Evolutionary conservation across 805 yeast genomes (phyloP).

Genomic region (Kluyveromyces lactis): DNA sequence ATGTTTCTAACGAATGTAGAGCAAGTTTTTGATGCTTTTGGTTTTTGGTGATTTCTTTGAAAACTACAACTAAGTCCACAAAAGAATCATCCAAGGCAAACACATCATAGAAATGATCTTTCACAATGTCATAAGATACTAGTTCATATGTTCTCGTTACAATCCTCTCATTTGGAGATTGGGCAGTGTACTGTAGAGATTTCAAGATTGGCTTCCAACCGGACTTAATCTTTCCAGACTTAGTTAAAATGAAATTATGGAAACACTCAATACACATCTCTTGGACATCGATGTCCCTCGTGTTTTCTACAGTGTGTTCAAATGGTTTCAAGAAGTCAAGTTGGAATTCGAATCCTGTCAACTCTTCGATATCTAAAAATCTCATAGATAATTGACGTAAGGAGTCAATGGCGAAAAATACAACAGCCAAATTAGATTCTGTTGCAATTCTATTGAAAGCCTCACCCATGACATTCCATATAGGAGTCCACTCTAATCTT

Average conservation of each 20-base stretch:
- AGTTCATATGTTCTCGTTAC: constrained; percentile 59
- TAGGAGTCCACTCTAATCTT: constrained; percentile 90
- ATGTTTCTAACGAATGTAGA: constrained; percentile 68
- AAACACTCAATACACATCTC: constrained; percentile 88
- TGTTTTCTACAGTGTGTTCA: constrained; percentile 65
- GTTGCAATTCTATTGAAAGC: constrained; percentile 83
- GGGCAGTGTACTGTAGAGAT: constrained; percentile 68
- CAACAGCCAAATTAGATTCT: constrained; percentile 65
- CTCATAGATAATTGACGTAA: constrained; percentile 87
- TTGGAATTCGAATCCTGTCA: constrained; percentile 92
- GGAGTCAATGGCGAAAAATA: constrained; percentile 88
- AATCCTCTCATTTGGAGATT: constrained; percentile 41
- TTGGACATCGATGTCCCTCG: constrained; percentile 60
- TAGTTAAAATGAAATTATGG: constrained; percentile 72
- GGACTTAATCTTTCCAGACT: constrained; percentile 67
- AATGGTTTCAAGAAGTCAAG: constrained; percentile 89
- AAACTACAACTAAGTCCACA: constrained; percentile 58
- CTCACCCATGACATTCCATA: constrained; percentile 91
- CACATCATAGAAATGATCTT: constrained; percentile 53
- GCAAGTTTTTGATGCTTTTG: constrained; percentile 72
- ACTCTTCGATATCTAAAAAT: constrained; percentile 87
- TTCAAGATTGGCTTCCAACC: constrained; percentile 93
- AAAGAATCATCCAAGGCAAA: constrained; percentile 59
- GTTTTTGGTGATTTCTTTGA: constrained; percentile 78
- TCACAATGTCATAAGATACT: constrained; percentile 48